Conservation (phyloP, 1,284 basidiomycete species). For the Cryptococcus jaspeensis region DNA sequence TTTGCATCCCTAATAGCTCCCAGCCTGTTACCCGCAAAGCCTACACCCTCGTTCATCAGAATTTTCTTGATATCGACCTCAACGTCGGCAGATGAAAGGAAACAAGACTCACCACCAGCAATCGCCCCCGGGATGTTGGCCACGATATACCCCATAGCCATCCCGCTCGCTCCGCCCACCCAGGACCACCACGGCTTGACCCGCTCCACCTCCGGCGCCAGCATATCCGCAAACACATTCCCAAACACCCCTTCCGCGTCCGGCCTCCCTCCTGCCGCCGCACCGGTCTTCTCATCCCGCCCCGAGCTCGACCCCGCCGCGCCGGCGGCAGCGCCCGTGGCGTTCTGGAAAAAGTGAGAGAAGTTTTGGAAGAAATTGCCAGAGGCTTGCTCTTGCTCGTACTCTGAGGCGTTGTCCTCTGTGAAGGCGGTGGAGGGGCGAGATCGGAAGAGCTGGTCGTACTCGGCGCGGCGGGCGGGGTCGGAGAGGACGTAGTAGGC, state of each 20-base stretch:
- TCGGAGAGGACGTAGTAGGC: conserved; percentile 96
- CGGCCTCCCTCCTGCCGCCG: conserved; percentile 54
- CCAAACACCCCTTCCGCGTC: conserved; percentile 79
- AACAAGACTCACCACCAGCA: conserved; percentile 43
- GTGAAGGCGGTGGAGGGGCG: conserved; percentile 39
- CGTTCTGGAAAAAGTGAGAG: conserved; percentile 62
- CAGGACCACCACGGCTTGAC: conserved; percentile 48
- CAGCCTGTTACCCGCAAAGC: conserved; percentile 76
- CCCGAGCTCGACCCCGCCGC: conserved; percentile 5
- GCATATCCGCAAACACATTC: conserved; percentile 85
- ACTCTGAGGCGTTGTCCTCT: conserved; percentile 40
- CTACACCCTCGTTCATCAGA: conserved; percentile 45
- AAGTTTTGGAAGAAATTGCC: conserved; percentile 76
- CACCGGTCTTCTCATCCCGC: conserved; percentile 8
- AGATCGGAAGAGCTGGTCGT: conserved; percentile 66
- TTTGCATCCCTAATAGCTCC: conserved; percentile 89
- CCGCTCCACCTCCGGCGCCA: conserved; percentile 50
- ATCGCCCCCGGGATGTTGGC: conserved; percentile 76
- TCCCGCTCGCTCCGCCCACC: conserved; percentile 63
- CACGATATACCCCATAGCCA: conserved; percentile 77
- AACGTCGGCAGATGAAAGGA: conserved; percentile 12
- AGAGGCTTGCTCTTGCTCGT: conserved; percentile 62
- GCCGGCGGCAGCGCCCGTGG: conserved; percentile 26
- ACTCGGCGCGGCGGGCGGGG: conserved; percentile 70
- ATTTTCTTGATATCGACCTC: neutral